Conservation (phyloP, 2,329 filamentous ascomycete genomes). For the Cercospora sojina region DNA sequence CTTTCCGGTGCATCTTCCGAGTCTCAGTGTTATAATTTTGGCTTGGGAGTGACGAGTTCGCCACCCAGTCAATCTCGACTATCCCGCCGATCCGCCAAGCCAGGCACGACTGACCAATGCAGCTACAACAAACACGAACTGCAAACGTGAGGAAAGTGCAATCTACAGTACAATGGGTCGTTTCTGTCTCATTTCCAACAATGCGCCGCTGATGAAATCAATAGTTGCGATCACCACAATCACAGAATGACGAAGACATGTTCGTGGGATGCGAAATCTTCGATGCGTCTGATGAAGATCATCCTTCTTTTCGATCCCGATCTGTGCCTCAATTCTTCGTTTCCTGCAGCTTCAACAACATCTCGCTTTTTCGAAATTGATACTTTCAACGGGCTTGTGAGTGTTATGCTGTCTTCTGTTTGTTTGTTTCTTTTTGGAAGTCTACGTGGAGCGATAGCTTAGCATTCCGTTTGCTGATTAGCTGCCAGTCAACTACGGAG, state of each 20-base stretch:
- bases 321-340: neutral
- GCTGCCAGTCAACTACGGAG: neutral
- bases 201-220: neutral
- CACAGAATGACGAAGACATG: neutral
- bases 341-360: neutral
- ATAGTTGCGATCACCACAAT: neutral
- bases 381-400: neutral
- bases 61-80: too few species aligned
- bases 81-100: neutral
- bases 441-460: too few species aligned
- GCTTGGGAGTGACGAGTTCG: neutral
- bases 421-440: too few species aligned
- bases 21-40: neutral
- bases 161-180: neutral
- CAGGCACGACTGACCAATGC: neutral
- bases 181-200: neutral
- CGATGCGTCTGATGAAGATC: neutral
- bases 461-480: too few species aligned
- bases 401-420: neutral
- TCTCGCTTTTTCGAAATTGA: neutral
- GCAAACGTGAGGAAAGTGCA: neutral
- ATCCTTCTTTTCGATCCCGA: neutral
- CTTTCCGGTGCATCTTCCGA: neutral
- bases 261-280: neutral
- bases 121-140: neutral